Conservation (phyloP, 306 rosid genomes). For the Glycyrrhiza uralensis region DNA sequence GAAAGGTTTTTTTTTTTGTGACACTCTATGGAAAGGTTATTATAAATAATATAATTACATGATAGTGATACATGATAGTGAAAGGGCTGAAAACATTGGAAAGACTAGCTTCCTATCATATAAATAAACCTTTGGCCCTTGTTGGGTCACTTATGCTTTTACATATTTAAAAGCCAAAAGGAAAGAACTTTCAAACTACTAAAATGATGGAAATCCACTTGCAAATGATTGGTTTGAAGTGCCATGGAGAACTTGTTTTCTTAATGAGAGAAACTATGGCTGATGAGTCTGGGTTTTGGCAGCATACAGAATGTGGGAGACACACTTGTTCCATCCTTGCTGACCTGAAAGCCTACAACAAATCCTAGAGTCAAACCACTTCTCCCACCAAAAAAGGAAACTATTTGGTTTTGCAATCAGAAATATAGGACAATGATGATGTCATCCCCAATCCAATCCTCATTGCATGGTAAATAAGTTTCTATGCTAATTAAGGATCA, state of each 20-base stretch:
- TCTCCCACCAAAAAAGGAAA: conserved; percentile 7
- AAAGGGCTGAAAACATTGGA: background rate
- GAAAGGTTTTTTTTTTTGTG: too few species aligned
- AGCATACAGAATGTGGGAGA: conserved; percentile 58
- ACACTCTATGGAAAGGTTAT: too few species aligned
- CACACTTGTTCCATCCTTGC: conserved; percentile 60
- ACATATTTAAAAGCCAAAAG: conserved; percentile 26
- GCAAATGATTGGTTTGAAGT: conserved; percentile 41
- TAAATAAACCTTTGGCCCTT: background rate
- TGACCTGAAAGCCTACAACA: conserved; percentile 47
- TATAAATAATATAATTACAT: too few species aligned
- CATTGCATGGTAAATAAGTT: conserved; percentile 16
- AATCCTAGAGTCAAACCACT: conserved; percentile 46
- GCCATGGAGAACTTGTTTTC: conserved; percentile 47
- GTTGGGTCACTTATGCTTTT: conserved; percentile 25
- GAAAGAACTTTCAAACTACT: conserved; percentile 17
- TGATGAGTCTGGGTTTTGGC: conserved; percentile 37
- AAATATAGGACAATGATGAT: conserved; percentile 1
- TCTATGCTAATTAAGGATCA: background rate
- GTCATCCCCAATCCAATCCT: conserved; percentile 23
- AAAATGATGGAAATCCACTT: conserved; percentile 40
- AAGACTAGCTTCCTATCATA: background rate
- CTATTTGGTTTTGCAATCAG: conserved; percentile 24
- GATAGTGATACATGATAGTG: background rate
- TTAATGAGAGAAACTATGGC: conserved; percentile 44